Percentiles rank a stretch among this genome's conserved stretches.
These are phyloP conservation scores for Ascoidea tarda DNA, from an alignment of 805 yeast species.

Conservation along the genomic window DNA sequence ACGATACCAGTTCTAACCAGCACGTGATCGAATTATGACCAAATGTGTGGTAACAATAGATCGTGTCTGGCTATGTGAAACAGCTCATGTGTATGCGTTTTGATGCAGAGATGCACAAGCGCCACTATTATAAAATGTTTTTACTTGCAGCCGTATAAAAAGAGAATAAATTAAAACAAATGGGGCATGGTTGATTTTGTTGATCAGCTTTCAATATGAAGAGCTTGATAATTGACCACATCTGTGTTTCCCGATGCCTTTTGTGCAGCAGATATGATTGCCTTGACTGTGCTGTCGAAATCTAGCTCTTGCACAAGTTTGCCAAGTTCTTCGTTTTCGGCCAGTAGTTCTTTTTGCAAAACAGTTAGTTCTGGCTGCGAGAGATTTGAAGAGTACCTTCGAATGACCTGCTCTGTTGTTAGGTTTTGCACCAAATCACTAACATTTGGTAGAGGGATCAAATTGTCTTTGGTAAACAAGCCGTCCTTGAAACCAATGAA, in stretches of 20 bases:
- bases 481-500: slow-evolving; percentile 20
- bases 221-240: slow-evolving; percentile 22
- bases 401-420: neutral
- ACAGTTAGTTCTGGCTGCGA: neutral
- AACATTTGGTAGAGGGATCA: slow-evolving; percentile 19
- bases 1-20: too few species aligned
- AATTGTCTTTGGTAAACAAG: slow-evolving; percentile 13
- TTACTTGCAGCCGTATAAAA: too few species aligned
- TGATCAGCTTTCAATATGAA: slow-evolving; percentile 15
- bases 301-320: slow-evolving; percentile 12
- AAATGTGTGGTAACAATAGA: too few species aligned
- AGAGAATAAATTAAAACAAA: too few species aligned
- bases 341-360: slow-evolving; percentile 13
- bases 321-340: slow-evolving; percentile 13
- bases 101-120: too few species aligned
- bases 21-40: too few species aligned
- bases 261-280: slow-evolving; percentile 23
- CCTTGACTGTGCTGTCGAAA: slow-evolving; percentile 18
- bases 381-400: slow-evolving; percentile 8
- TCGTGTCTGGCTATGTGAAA: too few species aligned
- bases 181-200: too few species aligned
- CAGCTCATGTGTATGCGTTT: too few species aligned
- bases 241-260: slow-evolving; percentile 20
- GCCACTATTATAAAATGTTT: too few species aligned
- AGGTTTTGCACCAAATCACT: slow-evolving; percentile 2